phyloP scores from a whole-genome alignment of 441 rosid genomes.

The Biscutella laevigata region DNA sequence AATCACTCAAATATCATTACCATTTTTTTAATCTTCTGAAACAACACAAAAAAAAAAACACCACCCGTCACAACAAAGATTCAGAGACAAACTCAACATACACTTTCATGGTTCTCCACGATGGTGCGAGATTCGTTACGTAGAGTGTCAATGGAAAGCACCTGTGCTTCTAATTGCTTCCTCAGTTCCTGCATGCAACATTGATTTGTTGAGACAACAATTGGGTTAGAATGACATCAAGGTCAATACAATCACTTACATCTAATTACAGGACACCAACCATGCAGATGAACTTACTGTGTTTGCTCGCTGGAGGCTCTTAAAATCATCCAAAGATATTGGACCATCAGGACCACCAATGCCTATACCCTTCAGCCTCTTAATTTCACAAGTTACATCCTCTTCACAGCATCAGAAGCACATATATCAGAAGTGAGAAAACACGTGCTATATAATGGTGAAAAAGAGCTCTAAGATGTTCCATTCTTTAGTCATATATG shows the following conservation, averaged over 20 bases:
- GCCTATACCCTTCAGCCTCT: conserved; percentile 80
- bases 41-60: neutral
- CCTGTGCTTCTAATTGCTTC: conserved; percentile 83
- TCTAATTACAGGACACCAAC: neutral
- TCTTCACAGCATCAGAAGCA: conserved; percentile 33
- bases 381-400: conserved; percentile 48
- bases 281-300: conserved; percentile 33
- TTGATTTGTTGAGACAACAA: conserved; percentile 14
- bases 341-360: conserved; percentile 96
- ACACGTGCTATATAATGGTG: neutral
- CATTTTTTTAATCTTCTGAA: neutral
- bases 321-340: conserved; percentile 88
- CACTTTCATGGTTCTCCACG: conserved; percentile 55
- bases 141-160: conserved; percentile 54
- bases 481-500: neutral
- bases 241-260: neutral
- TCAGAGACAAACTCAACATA: conserved; percentile 27
- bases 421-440: conserved; percentile 15
- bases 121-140: conserved; percentile 48
- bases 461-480: neutral
- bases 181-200: conserved; percentile 62
- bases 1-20: conserved; percentile 8
- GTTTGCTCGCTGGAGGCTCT: conserved; percentile 90
- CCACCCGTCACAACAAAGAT: neutral
- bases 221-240: conserved; percentile 7